These are phyloP conservation scores for Hortaea werneckii DNA, from an alignment of 2,329 filamentous ascomycete genomes.

Conservation along the genomic window DNA sequence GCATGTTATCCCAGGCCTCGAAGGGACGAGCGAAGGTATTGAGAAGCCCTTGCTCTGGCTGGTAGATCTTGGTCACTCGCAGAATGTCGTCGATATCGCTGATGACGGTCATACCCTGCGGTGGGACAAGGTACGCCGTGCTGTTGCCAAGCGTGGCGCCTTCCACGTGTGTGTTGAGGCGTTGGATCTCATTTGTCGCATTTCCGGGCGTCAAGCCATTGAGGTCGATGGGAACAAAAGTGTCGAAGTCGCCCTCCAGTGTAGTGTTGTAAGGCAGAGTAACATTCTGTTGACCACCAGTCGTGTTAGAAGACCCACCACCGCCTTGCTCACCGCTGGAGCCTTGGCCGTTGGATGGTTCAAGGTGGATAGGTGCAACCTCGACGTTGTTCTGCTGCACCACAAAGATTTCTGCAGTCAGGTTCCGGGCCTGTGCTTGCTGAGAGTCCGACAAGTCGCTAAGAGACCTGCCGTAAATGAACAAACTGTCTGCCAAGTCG, in stretches of 20 bases:
- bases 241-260: conserved; percentile 59
- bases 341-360: conserved; percentile 48
- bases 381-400: conserved; percentile 58
- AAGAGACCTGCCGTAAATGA: conserved; percentile 52
- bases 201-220: conserved; percentile 55
- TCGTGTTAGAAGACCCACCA: conserved; percentile 38
- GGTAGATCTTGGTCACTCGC: conserved; percentile 70
- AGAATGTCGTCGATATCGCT: conserved; percentile 75
- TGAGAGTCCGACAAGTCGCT: conserved; percentile 48
- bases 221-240: conserved; percentile 54
- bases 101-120: conserved; percentile 59
- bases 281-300: conserved; percentile 53
- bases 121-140: conserved; percentile 66
- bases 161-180: conserved; percentile 57
- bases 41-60: conserved; percentile 61
- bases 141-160: conserved; percentile 58
- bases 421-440: conserved; percentile 59
- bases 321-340: conserved; percentile 39
- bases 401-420: conserved; percentile 65
- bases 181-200: conserved; percentile 53
- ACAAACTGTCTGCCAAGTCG: conserved; percentile 58
- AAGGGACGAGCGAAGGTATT: conserved; percentile 68
- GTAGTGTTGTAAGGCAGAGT: conserved; percentile 58
- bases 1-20: conserved; percentile 68
- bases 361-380: conserved; percentile 51